These are phyloP conservation scores for Ceratobasidium sp. DNA, from an alignment of 1,284 basidiomycete species.

Conservation along the genomic window DNA sequence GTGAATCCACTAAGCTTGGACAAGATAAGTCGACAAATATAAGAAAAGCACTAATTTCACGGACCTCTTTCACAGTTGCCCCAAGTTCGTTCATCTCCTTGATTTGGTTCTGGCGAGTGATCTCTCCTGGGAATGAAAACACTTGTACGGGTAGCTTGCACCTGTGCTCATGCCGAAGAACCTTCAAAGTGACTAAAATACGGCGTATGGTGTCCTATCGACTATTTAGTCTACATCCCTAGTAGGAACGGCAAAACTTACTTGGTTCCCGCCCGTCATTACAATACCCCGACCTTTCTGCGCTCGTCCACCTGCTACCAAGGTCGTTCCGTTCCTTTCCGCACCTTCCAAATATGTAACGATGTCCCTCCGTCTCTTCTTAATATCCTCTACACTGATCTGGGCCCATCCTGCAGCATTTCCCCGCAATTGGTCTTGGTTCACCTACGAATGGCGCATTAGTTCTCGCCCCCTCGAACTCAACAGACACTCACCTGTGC, in stretches of 20 bases:
- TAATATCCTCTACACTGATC: constrained; percentile 55
- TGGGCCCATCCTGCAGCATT: constrained; percentile 58
- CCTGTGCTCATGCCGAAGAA: constrained; percentile 57
- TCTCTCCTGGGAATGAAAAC: constrained; percentile 62
- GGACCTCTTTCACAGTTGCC: constrained; percentile 55
- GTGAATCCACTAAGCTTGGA: constrained; percentile 52
- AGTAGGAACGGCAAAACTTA: constrained; percentile 49
- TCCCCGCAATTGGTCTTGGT: constrained; percentile 59
- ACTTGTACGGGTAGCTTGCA: constrained; percentile 61
- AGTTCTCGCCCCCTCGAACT: not conserved
- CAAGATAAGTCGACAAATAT: constrained; percentile 37
- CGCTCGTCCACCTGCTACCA: constrained; percentile 54
- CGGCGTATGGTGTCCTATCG: constrained; percentile 60
- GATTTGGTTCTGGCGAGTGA: constrained; percentile 54
- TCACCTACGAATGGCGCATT: constrained; percentile 53
- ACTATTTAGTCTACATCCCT: not conserved
- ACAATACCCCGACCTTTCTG: constrained; percentile 59
- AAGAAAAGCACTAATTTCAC: constrained; percentile 15
- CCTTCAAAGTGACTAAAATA: constrained; percentile 58
- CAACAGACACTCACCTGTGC: constrained; percentile 38
- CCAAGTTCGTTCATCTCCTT: constrained; percentile 57
- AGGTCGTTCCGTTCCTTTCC: constrained; percentile 53
- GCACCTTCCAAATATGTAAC: constrained; percentile 56
- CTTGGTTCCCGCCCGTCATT: constrained; percentile 61
- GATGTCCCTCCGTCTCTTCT: constrained; percentile 55